These are phyloP conservation scores for Calonectria pseudoreteaudii DNA, from an alignment of 2,329 filamentous ascomycete genomes.

Conservation along the genomic window DNA sequence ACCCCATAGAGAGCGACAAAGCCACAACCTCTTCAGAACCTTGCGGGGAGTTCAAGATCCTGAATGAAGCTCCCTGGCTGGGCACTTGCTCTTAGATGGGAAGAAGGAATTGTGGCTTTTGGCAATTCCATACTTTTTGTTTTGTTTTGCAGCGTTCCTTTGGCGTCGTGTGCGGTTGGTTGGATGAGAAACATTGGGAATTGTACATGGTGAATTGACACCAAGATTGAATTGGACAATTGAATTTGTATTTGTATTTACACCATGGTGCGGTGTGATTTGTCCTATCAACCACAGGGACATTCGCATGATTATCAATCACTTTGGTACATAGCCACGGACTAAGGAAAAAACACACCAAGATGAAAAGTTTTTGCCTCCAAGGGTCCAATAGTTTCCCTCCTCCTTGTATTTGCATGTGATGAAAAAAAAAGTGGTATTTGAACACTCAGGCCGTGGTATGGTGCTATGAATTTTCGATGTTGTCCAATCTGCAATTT, in stretches of 20 bases:
- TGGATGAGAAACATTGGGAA: background rate
- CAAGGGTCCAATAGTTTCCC: background rate
- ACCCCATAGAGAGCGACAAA: slow-evolving; percentile 2
- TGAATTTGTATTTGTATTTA: background rate
- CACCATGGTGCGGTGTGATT: background rate
- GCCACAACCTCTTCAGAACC: slow-evolving; percentile 1
- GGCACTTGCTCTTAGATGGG: background rate
- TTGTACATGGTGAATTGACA: background rate
- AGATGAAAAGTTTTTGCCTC: background rate
- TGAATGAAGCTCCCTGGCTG: background rate
- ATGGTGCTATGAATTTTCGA: background rate
- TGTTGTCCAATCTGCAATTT: background rate
- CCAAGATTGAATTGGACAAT: background rate
- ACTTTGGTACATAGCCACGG: background rate
- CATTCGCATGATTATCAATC: background rate
- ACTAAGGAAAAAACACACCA: background rate
- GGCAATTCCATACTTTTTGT: background rate
- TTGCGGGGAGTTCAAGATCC: background rate
- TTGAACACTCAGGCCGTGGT: background rate
- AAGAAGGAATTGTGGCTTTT: background rate
- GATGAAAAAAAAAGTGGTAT: background rate
- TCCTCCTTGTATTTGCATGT: background rate
- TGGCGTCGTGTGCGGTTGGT: background rate
- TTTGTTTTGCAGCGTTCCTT: background rate
- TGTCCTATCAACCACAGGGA: background rate